Base-by-base conservation (phyloP, 2,329 filamentous ascomycete species). In the Colletotrichum nymphaeae region DNA sequence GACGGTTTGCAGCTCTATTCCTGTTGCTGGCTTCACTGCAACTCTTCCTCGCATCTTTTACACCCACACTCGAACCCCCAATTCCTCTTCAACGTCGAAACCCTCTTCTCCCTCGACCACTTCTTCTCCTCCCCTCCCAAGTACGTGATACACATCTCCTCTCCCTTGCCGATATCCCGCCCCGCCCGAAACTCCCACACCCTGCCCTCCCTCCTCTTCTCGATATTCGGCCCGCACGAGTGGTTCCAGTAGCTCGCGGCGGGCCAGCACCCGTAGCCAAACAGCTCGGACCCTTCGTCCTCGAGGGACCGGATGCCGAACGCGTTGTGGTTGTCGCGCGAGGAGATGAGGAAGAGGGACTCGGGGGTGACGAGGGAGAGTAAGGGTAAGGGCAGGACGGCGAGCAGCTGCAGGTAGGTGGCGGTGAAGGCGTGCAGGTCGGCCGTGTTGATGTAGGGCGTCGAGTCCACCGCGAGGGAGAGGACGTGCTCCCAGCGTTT, bases 251-350 rank as follows among this genome's bases (percentile, higher is more conserved):
- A 73, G 28, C 70, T 73, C 19, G 70, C 70, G 3, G 58, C 55
- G 42, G 70, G 70, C 70, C 70, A 73, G 19, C 70, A 73, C 6
- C 70, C 70, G 55, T 65, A 69, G 6, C 70, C 70, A 49, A 73
- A 73, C n/a, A 73, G 58, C 67, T 73, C 70, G 32, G 70, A 73
- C 16, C 70, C 70, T 5, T 73, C 70, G n/a, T 73, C 70, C 46
- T 73, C 70, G 30, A 73, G 49, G 7, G 70, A 73, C 11, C 70
- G 70, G 42, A 73, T 70, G 16, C 70, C 70, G 26, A 73, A 73
- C 6, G 70, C 55, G 12, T 73, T 73, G 28, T 73, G 70, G 37
- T 59, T 73, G 26, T 73, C 70, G 46, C 67, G 70, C 32, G 70
- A 73, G 19, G 67, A 59, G 66, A 73, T 53, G 7, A 49, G 59